phyloP scores from a whole-genome alignment of 1,284 basidiomycete species.

The Melampsora larici-populina region DNA sequence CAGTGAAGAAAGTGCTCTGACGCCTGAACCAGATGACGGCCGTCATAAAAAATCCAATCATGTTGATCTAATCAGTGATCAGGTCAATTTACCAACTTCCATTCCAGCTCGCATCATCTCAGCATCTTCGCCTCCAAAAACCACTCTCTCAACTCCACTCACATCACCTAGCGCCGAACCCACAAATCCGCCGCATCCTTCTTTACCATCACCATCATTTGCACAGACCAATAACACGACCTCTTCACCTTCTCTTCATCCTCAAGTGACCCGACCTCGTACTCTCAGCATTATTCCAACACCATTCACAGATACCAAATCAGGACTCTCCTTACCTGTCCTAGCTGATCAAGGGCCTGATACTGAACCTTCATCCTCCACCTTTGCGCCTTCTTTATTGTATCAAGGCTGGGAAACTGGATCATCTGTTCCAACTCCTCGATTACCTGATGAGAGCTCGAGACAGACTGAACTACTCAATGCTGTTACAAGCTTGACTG shows the following conservation, averaged over 20 bases:
- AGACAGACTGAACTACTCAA: neutral
- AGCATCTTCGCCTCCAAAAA: conserved; percentile 5
- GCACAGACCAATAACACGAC: neutral
- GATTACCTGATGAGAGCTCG: neutral
- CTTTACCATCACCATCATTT: neutral
- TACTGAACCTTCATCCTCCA: conserved; percentile 14
- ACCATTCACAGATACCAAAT: neutral
- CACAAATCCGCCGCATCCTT: neutral
- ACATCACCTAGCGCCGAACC: conserved; percentile 8
- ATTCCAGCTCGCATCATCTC: conserved; percentile 1
- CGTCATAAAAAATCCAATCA: conserved; percentile 2
- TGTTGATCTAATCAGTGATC: neutral
- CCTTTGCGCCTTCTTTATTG: neutral
- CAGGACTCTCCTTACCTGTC: neutral
- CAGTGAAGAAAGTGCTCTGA: conserved; percentile 42
- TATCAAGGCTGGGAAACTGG: conserved; percentile 6
- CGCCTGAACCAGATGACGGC: conserved; percentile 39
- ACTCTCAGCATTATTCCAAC: conserved; percentile 1
- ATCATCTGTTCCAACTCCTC: conserved; percentile 2
- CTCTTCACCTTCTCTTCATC: neutral
- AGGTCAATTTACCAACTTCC: neutral
- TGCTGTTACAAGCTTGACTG: conserved; percentile 16
- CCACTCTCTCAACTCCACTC: neutral
- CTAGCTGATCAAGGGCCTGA: neutral
- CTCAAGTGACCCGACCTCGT: neutral